Conservation (phyloP, 441 rosid species). For the Theobroma grandiflorum region DNA sequence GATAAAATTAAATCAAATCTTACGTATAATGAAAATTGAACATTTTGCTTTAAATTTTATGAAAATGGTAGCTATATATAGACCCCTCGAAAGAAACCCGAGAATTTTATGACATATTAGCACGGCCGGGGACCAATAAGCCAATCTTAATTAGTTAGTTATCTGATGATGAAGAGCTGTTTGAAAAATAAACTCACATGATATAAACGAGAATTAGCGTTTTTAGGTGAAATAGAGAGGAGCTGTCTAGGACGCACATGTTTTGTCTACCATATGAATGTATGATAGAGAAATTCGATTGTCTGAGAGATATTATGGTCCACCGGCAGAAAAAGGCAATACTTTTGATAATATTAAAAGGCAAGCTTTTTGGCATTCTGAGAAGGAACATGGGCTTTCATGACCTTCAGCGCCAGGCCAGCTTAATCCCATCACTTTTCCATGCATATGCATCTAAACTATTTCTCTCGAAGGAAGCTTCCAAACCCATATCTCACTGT, state of each 20-base stretch:
- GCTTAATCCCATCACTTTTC: slow-evolving; percentile 20
- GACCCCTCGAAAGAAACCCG: no score
- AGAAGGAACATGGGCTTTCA: slow-evolving; percentile 28
- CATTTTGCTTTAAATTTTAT: no score
- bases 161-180: no score
- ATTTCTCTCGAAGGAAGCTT: background rate
- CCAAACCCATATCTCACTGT: background rate
- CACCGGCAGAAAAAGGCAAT: background rate
- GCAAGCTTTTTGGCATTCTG: background rate
- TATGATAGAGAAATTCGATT: background rate
- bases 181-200: no score
- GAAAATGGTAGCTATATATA: no score
- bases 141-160: background rate
- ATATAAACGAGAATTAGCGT: background rate
- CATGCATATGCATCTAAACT: slow-evolving; percentile 3
- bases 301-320: background rate
- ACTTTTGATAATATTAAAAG: background rate
- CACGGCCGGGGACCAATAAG: background rate
- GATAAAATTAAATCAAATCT: no score
- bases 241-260: background rate
- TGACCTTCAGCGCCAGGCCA: slow-evolving; percentile 13
- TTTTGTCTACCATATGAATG: background rate
- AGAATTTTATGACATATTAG: background rate
- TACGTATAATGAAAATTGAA: no score
- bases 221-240: background rate